Evolutionary conservation across 305 asterid species (phyloP).

Genomic region (Fraxinus greggii): DNA sequence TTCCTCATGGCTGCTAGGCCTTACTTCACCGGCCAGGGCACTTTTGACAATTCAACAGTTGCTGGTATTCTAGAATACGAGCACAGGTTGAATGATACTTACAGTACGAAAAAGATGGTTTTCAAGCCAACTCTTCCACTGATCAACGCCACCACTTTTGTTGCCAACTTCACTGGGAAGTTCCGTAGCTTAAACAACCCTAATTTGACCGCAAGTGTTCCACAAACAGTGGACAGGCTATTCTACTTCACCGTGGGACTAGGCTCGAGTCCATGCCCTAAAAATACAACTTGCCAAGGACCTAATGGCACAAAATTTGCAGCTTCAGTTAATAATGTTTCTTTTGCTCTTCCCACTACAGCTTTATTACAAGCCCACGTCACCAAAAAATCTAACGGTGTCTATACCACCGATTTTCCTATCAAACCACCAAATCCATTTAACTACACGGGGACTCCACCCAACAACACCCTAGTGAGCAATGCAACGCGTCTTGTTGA

Average conservation of each 20-base stretch:
- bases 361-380: slow-evolving; percentile 52
- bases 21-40: slow-evolving; percentile 53
- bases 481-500: slow-evolving; percentile 51
- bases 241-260: slow-evolving; percentile 56
- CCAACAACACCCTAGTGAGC: slow-evolving; percentile 57
- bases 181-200: slow-evolving; percentile 53
- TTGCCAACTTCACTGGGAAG: slow-evolving; percentile 47
- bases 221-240: slow-evolving; percentile 38
- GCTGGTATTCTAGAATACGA: slow-evolving; percentile 50
- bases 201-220: slow-evolving; percentile 44
- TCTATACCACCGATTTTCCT: slow-evolving; percentile 61
- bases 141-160: slow-evolving; percentile 35
- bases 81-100: slow-evolving; percentile 15
- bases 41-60: slow-evolving; percentile 54
- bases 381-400: slow-evolving; percentile 37
- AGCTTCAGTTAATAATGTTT: slow-evolving; percentile 56
- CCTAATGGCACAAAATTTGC: slow-evolving; percentile 66
- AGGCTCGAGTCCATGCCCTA: slow-evolving; percentile 56
- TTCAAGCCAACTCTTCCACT: slow-evolving; percentile 47
- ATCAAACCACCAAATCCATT: slow-evolving; percentile 43
- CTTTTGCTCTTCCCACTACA: slow-evolving; percentile 53
- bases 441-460: slow-evolving; percentile 67
- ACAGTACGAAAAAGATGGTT: slow-evolving; percentile 17
- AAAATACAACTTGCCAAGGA: slow-evolving; percentile 58
- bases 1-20: slow-evolving; percentile 66